Conservation (phyloP, 2,329 filamentous ascomycete species). For the Aspergillus viridinutans region DNA sequence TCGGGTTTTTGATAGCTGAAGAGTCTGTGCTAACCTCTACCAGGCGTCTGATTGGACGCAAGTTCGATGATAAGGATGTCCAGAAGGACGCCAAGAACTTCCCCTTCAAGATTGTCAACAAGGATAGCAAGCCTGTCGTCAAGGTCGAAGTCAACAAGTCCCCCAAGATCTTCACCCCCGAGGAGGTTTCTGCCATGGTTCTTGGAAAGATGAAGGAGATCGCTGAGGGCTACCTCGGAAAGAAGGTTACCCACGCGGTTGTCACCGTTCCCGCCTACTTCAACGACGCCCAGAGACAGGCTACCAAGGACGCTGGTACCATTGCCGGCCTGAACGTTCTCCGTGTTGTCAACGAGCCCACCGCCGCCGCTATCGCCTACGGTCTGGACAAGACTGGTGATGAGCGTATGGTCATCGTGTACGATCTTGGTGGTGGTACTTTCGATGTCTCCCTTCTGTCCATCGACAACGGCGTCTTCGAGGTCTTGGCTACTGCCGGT, state of each 20-base stretch:
- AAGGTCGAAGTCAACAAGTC: slow-evolving; percentile 59
- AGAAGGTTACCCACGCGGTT: slow-evolving; percentile 61
- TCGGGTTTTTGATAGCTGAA: background rate
- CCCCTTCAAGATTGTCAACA: slow-evolving; percentile 89
- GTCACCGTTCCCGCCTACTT: slow-evolving; percentile 97
- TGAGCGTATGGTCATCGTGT: slow-evolving; percentile 86
- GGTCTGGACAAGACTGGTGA: slow-evolving; percentile 81
- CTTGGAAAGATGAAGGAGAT: slow-evolving; percentile 65
- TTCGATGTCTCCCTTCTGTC: slow-evolving; percentile 92
- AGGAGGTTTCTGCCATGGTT: slow-evolving; percentile 65
- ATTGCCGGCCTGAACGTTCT: slow-evolving; percentile 94
- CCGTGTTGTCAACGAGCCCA: slow-evolving; percentile 95
- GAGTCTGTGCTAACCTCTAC: background rate
- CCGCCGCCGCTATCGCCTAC: slow-evolving; percentile 91
- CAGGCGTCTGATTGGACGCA: slow-evolving; percentile 80
- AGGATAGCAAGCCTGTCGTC: slow-evolving; percentile 84
- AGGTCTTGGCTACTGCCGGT: slow-evolving; percentile 91
- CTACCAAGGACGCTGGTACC: slow-evolving; percentile 88
- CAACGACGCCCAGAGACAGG: slow-evolving; percentile 96
- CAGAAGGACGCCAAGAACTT: slow-evolving; percentile 97
- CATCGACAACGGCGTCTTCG: slow-evolving; percentile 88
- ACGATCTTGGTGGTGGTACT: slow-evolving; percentile 90
- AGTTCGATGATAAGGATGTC: slow-evolving; percentile 77
- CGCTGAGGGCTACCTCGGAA: slow-evolving; percentile 58
- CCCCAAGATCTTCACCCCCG: slow-evolving; percentile 61